Evolutionary conservation across 768 basidiomycete species (phyloP).

Genomic region (Steccherinum ochraceum): DNA sequence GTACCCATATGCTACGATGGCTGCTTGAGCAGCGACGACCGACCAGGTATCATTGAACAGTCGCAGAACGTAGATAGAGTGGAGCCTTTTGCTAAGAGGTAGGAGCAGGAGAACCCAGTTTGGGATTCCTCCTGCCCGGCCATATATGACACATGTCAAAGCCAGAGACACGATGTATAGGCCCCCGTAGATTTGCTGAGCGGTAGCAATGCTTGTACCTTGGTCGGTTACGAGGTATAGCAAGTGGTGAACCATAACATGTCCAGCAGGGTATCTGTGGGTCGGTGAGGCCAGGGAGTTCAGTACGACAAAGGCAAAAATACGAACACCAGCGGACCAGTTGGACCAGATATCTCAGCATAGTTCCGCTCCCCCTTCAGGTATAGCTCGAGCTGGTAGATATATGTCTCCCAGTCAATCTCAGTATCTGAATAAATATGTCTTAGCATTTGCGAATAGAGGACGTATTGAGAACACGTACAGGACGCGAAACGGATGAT

Average conservation of each 20-base stretch:
- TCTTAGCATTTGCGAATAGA: background rate
- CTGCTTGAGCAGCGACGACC: slow-evolving; percentile 54
- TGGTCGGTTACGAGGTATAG: slow-evolving; percentile 58
- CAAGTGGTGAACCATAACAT: slow-evolving; percentile 74
- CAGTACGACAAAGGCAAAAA: background rate
- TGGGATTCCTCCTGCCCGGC: slow-evolving; percentile 48
- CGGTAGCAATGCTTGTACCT: slow-evolving; percentile 52
- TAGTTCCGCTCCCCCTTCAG: slow-evolving; percentile 82
- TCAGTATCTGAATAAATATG: slow-evolving; percentile 70
- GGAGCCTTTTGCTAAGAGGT: slow-evolving; percentile 85
- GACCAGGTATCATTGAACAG: slow-evolving; percentile 97
- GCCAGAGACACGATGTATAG: slow-evolving; percentile 67
- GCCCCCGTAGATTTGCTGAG: slow-evolving; percentile 73
- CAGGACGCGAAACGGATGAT: slow-evolving; percentile 81
- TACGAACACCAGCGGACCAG: slow-evolving; percentile 85
- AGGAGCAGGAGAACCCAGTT: slow-evolving; percentile 72
- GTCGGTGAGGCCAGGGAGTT: background rate
- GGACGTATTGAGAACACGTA: slow-evolving; percentile 40
- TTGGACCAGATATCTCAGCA: slow-evolving; percentile 75
- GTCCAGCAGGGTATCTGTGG: slow-evolving; percentile 89
- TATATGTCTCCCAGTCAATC: slow-evolving; percentile 97
- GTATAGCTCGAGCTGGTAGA: slow-evolving; percentile 79
- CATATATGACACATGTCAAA: slow-evolving; percentile 66
- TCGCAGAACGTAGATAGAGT: slow-evolving; percentile 87
- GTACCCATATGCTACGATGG: slow-evolving; percentile 59